Evolutionary conservation across 495 filamentous ascomycete genomes (phyloP), one percentile per base, ranked within the genome.

Genomic region (Cetradonia linearis): DNA sequence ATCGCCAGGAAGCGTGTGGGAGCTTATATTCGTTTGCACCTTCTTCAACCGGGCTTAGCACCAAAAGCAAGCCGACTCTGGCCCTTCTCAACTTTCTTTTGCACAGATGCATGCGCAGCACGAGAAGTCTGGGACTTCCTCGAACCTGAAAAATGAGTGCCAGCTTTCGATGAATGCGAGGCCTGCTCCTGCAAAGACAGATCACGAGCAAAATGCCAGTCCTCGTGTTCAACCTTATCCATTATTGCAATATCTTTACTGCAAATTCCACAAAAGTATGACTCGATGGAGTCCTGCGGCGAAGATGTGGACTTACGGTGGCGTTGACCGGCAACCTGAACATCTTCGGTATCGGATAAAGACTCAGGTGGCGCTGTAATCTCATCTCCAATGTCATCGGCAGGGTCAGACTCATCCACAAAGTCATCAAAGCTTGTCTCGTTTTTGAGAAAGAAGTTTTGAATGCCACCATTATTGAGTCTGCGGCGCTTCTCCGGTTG

Each of bases 151-250:
- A 9, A 31, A 49, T 18, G 10, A 61, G 36, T 50, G 62, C 16
- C 56, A 54, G 9, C 56, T 65, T 33, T 63, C 60, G 27, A 54
- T 10, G 50, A 58, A 27, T 42, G 60, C 33, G 63, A 57, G 47
- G 34, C 50, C 16, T 70, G 73, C 50, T 82, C 79, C 62, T 90
- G 78, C 8, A 82, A 78, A 64, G 86, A 86, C 31, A 97, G 78
- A 65, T 88, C 84, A 75, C 87, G 90, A 44, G 93, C 93, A 71
- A 96, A 89, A 74, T 98, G 93, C 88, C 91, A 98, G 70, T 98
- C 93, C 44, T 88, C 78, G 68, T 98, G 93, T 73, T 87, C 90
- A 56, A 83, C 79, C 67, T 83, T 76, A 37, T 82, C 78, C 63
- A 74, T 67, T n/a, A 73, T 70, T 13, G 73, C 74, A 27, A 94